A percentile compares a stretch with the other conserved stretches of the same genome.
Conservation (phyloP, 164 flowering plant genomes). For the Vitis cinerea region DNA sequence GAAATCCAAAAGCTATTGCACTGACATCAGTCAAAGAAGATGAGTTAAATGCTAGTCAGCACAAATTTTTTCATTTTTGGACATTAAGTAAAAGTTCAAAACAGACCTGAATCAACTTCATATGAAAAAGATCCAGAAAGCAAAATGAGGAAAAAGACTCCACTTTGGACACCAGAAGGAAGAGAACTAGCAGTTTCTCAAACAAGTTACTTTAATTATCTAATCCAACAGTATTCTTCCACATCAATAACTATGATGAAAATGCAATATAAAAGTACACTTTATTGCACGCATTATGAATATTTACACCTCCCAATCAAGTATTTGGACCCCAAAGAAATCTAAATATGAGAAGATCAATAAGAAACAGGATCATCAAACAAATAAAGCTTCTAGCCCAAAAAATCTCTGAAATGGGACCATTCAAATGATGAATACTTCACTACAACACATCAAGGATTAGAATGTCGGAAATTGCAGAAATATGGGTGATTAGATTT, state of each 20-base stretch:
- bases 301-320: too few species aligned
- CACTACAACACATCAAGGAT: too few species aligned
- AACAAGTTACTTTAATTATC: too few species aligned
- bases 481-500: too few species aligned
- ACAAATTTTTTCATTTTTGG: too few species aligned
- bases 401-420: background rate
- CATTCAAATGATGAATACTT: background rate
- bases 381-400: background rate
- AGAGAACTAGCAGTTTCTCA: background rate
- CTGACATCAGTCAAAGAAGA: constrained; percentile 34
- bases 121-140: background rate
- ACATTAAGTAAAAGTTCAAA: background rate
- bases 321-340: too few species aligned
- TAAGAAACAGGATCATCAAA: background rate
- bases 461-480: too few species aligned
- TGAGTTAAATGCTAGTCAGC: background rate
- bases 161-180: background rate
- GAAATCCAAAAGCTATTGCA: constrained; percentile 73
- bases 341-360: background rate
- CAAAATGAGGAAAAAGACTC: background rate
- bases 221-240: too few species aligned
- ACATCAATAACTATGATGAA: too few species aligned
- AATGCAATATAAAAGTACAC: too few species aligned
- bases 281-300: too few species aligned
- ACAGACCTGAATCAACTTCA: background rate